These are phyloP conservation scores for Eucalyptus microcorys DNA, from an alignment of 345 rosid genomes.

Conservation along the genomic window DNA sequence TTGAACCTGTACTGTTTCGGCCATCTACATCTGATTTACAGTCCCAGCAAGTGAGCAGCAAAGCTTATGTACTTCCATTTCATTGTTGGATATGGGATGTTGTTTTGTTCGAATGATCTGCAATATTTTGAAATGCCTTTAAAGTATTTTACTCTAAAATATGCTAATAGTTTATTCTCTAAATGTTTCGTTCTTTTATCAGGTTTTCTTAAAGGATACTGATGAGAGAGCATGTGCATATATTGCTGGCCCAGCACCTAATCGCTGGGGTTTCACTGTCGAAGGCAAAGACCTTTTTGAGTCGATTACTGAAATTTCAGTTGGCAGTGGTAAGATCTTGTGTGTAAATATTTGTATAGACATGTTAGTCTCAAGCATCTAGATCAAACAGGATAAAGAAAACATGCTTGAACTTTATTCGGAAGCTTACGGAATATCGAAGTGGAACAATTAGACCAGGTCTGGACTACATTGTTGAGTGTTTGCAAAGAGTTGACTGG, in stretches of 20 bases:
- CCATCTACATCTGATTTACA: slow-evolving; percentile 65
- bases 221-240: slow-evolving; percentile 99
- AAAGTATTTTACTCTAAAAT: background rate
- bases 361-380: background rate
- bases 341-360: background rate
- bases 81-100: background rate
- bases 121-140: background rate
- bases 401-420: background rate
- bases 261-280: slow-evolving; percentile 92
- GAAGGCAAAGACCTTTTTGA: slow-evolving; percentile 75
- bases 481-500: background rate
- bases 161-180: background rate
- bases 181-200: background rate
- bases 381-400: background rate
- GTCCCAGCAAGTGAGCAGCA: slow-evolving; percentile 61
- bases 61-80: background rate
- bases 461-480: background rate
- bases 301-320: slow-evolving; percentile 34
- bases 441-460: background rate
- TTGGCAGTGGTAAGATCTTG: slow-evolving; percentile 39
- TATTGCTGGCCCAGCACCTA: slow-evolving; percentile 99
- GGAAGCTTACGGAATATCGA: background rate
- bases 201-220: slow-evolving; percentile 96
- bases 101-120: background rate
- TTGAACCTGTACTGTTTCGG: slow-evolving; percentile 55